A percentile compares a stretch with the other conserved stretches of the same genome.
Evolutionary conservation across 441 rosid genomes (phyloP).

Genomic region (Capsella rubella): DNA sequence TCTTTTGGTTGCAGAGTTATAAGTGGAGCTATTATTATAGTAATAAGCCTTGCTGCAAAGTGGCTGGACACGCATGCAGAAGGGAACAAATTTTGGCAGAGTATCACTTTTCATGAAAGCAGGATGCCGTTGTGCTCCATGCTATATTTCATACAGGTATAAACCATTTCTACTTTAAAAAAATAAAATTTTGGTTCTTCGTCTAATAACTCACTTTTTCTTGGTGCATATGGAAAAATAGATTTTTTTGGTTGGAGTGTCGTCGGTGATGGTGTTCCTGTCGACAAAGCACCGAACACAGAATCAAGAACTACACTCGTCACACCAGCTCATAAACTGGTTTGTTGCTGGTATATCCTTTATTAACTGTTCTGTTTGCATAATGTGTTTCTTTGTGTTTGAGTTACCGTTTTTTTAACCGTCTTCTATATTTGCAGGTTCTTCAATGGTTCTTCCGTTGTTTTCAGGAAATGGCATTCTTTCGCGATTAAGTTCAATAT

Average conservation of each 20-base stretch:
- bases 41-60: slow-evolving; percentile 74
- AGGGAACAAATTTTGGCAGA: slow-evolving; percentile 75
- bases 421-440: slow-evolving; percentile 57
- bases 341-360: slow-evolving; percentile 68
- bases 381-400: slow-evolving; percentile 13
- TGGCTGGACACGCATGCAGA: slow-evolving; percentile 74
- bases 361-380: slow-evolving; percentile 21
- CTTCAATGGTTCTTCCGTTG: slow-evolving; percentile 83
- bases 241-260: slow-evolving; percentile 79
- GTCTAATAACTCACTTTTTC: slow-evolving; percentile 6
- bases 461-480: slow-evolving; percentile 77
- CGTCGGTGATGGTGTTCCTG: slow-evolving; percentile 79
- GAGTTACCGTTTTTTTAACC: background rate
- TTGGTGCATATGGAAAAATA: slow-evolving; percentile 46
- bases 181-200: slow-evolving; percentile 1
- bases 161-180: slow-evolving; percentile 19
- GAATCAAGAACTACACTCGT: slow-evolving; percentile 78
- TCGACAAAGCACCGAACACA: slow-evolving; percentile 91
- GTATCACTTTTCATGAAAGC: slow-evolving; percentile 59
- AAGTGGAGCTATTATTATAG: slow-evolving; percentile 74
- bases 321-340: slow-evolving; percentile 92
- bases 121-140: slow-evolving; percentile 58
- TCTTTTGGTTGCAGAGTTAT: slow-evolving; percentile 59
- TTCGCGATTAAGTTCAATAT: slow-evolving; percentile 82
- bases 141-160: slow-evolving; percentile 80